Evolutionary conservation across 176 grass and related monocot genomes (phyloP).

Genomic region (Ensete ventricosum): DNA sequence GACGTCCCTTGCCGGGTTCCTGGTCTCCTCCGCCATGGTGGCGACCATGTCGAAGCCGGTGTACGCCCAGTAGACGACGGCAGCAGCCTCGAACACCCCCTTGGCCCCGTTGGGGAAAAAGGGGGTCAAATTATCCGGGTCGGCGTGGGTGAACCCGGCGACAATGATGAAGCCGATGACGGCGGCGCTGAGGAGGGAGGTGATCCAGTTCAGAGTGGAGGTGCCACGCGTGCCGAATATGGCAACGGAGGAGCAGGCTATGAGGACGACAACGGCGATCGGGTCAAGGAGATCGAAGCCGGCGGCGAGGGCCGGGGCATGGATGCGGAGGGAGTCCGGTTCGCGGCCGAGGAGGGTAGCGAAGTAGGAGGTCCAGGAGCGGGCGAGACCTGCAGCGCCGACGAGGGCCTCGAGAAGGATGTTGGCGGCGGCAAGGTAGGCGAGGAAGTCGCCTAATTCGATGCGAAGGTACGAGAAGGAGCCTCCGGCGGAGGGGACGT

Average conservation of each 20-base stretch:
- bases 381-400: conserved; percentile 29
- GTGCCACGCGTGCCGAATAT: conserved; percentile 25
- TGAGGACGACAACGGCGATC: conserved; percentile 31
- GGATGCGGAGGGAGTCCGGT: conserved; percentile 37
- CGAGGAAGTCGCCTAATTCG: conserved; percentile 39
- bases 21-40: conserved; percentile 61
- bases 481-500: conserved; percentile 40
- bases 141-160: conserved; percentile 34
- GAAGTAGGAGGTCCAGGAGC: conserved; percentile 52
- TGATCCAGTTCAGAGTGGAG: conserved; percentile 30
- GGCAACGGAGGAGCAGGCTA: conserved; percentile 30
- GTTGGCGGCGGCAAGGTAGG: conserved; percentile 43
- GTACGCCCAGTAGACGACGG: conserved; percentile 55
- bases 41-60: conserved; percentile 59
- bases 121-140: conserved; percentile 25
- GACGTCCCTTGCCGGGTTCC: conserved; percentile 39
- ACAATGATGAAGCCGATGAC: conserved; percentile 38
- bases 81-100: conserved; percentile 39
- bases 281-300: conserved; percentile 46
- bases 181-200: conserved; percentile 27
- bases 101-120: conserved; percentile 41
- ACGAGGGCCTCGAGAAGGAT: conserved; percentile 46
- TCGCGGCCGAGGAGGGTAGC: conserved; percentile 36
- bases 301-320: conserved; percentile 18
- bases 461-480: conserved; percentile 52